phyloP scores from a whole-genome alignment of 2,329 filamentous ascomycete species.

The Cercospora berteroae region DNA sequence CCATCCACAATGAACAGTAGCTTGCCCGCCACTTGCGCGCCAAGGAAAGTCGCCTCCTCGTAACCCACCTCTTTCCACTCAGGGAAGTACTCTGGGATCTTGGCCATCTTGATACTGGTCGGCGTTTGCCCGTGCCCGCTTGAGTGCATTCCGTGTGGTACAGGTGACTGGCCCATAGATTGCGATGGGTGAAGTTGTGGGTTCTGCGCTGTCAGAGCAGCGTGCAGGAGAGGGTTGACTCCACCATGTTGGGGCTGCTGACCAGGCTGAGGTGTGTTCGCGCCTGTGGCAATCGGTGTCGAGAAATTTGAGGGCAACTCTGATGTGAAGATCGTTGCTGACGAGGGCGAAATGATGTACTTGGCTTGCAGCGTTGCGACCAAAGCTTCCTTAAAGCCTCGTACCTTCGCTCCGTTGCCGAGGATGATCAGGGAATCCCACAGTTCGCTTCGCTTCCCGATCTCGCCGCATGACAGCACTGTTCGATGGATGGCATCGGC shows the following conservation, averaged over 20 bases:
- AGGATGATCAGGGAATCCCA: slow-evolving; percentile 94
- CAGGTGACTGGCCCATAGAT: slow-evolving; percentile 30
- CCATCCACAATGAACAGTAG: slow-evolving; percentile 69
- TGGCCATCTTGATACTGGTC: slow-evolving; percentile 75
- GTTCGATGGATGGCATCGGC: slow-evolving; percentile 80
- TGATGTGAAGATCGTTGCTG: slow-evolving; percentile 93
- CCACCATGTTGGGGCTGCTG: slow-evolving; percentile 44
- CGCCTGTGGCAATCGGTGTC: slow-evolving; percentile 84
- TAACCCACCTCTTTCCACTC: slow-evolving; percentile 78
- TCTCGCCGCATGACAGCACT: slow-evolving; percentile 77
- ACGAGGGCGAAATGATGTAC: slow-evolving; percentile 87
- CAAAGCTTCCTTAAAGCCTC: slow-evolving; percentile 84
- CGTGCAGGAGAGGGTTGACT: slow-evolving; percentile 88
- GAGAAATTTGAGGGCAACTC: slow-evolving; percentile 92
- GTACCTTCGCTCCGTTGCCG: slow-evolving; percentile 74
- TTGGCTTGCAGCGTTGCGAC: slow-evolving; percentile 74
- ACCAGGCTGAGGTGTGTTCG: slow-evolving; percentile 76
- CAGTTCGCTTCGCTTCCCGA: slow-evolving; percentile 77
- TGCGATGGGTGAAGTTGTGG: slow-evolving; percentile 46
- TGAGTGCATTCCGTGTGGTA: slow-evolving; percentile 44
- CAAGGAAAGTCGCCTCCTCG: slow-evolving; percentile 84
- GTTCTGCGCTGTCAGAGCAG: slow-evolving; percentile 73
- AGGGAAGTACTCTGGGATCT: slow-evolving; percentile 78
- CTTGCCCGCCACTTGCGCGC: slow-evolving; percentile 80
- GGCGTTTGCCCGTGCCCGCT: slow-evolving; percentile 68